Base-by-base conservation (phyloP, 345 rosid genomes). In the Turnera subulata region DNA sequence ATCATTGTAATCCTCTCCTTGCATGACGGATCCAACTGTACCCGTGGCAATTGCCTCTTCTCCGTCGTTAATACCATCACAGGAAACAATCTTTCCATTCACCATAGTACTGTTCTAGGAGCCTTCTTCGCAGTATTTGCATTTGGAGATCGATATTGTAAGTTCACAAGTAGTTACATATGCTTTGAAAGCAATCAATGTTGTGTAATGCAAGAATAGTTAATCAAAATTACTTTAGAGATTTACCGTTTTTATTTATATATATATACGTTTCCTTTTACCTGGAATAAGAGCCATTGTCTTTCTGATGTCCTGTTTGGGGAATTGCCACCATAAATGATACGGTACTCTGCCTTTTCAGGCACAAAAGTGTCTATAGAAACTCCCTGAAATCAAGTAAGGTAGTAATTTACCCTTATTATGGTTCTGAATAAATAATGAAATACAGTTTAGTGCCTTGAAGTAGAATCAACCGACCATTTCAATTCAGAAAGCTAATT, bases 71-170 rank as follows among this genome's bases (percentile, higher is more conserved):
- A 48, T 6, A 1, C 21, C 26, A 55, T 79, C 76, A 38, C 83
- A 73, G 7, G 73, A 43, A 38, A 70, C 78, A 44, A 73, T 62
- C 54, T 79, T 76, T n/a, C 74, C 76, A 58, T 50, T 59, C 19
- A 76, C 78, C 57, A 67, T 23, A 6, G 16, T 58, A 48, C 43
- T 47, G 40, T 76, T 45, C 74, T 73, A 62, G 18, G 74, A 47
- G 20, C 56, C 55, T 22, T 25, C 1, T 0, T 9, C 0, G 44
- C 78, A 75, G 0, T 49, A 47, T 19, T 76, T 73, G 70, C 50
- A 53, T 17, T 24, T 35, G 16, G 10, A n/a, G 38, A 21, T n/a
- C n/a, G n/a, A n/a, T n/a, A n/a, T n/a, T n/a, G n/a, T n/a, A n/a
- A n/a, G n/a, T n/a, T n/a, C n/a, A n/a, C n/a, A n/a, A n/a, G n/a